Conservation (phyloP, 2,329 filamentous ascomycete genomes). For the Exophiala calicioides region DNA sequence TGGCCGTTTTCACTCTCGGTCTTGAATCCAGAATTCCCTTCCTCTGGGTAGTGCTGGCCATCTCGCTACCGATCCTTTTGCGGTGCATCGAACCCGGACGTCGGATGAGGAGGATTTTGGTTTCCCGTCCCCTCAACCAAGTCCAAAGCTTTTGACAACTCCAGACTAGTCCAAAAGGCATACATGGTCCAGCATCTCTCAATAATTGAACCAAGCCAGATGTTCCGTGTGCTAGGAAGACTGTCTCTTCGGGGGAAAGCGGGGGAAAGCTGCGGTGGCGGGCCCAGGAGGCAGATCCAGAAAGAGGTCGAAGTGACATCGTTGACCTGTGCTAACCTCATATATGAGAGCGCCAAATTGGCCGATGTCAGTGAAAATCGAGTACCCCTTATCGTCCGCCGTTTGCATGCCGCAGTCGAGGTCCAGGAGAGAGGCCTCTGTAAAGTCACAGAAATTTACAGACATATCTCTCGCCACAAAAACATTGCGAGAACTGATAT, state of each 20-base stretch:
- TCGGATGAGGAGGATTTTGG: no score
- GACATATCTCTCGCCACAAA: constrained; percentile 29
- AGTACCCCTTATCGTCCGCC: constrained; percentile 33
- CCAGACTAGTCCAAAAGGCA: no score
- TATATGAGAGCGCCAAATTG: constrained; percentile 37
- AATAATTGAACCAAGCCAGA: constrained; percentile 35
- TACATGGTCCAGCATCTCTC: constrained; percentile 32
- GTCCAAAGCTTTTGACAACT: no score
- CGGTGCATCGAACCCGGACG: no score
- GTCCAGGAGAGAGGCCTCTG: constrained; percentile 31
- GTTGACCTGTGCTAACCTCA: constrained; percentile 31
- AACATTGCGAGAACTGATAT: constrained; percentile 23
- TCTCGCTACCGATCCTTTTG: no score
- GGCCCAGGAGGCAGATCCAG: no score
- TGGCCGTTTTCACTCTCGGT: no score
- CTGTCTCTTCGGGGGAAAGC: constrained; percentile 30
- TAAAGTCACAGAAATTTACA: constrained; percentile 35
- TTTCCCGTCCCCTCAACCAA: no score
- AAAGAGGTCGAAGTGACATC: constrained; percentile 32
- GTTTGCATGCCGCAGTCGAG: constrained; percentile 32
- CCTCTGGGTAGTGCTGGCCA: no score
- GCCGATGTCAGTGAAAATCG: constrained; percentile 34
- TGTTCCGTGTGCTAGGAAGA: constrained; percentile 31
- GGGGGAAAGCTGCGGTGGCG: no score
- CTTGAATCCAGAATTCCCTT: no score